phyloP scores from a whole-genome alignment of 2,329 filamentous ascomycete genomes.

The Ophiostoma montium region DNA sequence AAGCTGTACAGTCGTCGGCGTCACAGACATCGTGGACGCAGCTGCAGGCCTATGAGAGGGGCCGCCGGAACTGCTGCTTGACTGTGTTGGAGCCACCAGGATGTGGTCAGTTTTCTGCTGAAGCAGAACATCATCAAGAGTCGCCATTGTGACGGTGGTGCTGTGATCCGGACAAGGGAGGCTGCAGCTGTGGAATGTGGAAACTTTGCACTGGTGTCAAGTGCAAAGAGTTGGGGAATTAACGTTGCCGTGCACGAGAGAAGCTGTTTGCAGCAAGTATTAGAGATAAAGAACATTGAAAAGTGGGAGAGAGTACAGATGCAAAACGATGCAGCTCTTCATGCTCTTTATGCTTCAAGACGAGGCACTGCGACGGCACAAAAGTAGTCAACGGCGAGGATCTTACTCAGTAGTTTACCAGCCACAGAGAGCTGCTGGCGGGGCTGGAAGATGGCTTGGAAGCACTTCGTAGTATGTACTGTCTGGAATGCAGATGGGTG shows the following conservation, averaged over 20 bases:
- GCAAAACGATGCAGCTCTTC: background rate
- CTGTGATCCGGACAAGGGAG: too few relatives aligned
- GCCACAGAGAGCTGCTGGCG: background rate
- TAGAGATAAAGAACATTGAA: background rate
- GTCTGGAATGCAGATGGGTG: background rate
- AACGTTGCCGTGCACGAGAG: background rate
- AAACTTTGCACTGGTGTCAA: too few relatives aligned
- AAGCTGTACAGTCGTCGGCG: slow-evolving; percentile 36
- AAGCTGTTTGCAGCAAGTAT: background rate
- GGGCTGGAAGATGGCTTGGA: background rate
- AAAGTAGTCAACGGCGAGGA: too few relatives aligned
- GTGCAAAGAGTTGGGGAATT: background rate
- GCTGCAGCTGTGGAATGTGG: background rate
- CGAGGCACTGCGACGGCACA: background rate
- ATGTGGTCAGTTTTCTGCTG: slow-evolving; percentile 16
- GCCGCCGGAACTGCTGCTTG: background rate
- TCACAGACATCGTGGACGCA: slow-evolving; percentile 1
- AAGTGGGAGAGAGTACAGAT: background rate
- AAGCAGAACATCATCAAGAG: slow-evolving; percentile 16
- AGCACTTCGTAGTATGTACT: background rate
- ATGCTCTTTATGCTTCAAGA: background rate
- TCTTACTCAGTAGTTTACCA: too few relatives aligned
- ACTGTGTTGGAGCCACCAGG: slow-evolving; percentile 13
- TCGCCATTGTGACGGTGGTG: slow-evolving; percentile 15
- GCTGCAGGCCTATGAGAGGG: background rate